Percentiles rank a stretch among this genome's conserved stretches.
phyloP scores from a whole-genome alignment of 2,329 filamentous ascomycete genomes.

The Sclerotinia borealis region DNA sequence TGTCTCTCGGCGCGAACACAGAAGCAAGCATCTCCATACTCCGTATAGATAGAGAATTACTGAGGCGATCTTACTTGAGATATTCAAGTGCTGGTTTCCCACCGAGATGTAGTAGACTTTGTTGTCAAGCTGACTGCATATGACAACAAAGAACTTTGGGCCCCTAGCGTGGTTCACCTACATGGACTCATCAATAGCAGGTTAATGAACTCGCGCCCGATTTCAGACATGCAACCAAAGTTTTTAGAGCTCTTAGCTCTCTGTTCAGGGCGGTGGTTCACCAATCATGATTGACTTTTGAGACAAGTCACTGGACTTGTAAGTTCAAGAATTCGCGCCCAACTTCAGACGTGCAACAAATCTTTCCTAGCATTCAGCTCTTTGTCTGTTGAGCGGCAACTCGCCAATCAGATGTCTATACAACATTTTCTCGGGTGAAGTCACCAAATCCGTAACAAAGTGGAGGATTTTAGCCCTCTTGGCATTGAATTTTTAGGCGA shows the following conservation, averaged over 20 bases:
- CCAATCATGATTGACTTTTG: too few species aligned
- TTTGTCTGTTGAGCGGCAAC: not conserved
- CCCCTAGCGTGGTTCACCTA: not conserved
- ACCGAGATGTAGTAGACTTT: not conserved
- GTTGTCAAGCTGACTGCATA: not conserved
- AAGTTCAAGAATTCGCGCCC: not conserved
- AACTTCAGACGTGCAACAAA: not conserved
- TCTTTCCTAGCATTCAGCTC: rapidly evolving
- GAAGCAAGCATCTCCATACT: too few species aligned
- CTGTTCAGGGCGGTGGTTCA: too few species aligned
- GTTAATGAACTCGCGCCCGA: not conserved
- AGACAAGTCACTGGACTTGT: too few species aligned
- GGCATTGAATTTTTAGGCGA: not conserved
- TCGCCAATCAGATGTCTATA: not conserved
- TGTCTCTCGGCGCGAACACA: not conserved
- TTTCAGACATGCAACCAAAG: not conserved
- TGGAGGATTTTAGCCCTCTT: not conserved
- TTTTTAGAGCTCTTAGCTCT: rapidly evolving
- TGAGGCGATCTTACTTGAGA: not conserved
- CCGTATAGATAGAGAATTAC: too few species aligned
- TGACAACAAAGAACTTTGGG: not conserved
- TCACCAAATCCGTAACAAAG: too few species aligned
- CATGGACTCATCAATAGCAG: not conserved
- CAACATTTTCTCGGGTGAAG: rapidly evolving
- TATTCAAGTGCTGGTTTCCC: not conserved